Base-by-base conservation (phyloP, 2,329 filamentous ascomycete genomes). In the Ceratocystis alfenasii region DNA sequence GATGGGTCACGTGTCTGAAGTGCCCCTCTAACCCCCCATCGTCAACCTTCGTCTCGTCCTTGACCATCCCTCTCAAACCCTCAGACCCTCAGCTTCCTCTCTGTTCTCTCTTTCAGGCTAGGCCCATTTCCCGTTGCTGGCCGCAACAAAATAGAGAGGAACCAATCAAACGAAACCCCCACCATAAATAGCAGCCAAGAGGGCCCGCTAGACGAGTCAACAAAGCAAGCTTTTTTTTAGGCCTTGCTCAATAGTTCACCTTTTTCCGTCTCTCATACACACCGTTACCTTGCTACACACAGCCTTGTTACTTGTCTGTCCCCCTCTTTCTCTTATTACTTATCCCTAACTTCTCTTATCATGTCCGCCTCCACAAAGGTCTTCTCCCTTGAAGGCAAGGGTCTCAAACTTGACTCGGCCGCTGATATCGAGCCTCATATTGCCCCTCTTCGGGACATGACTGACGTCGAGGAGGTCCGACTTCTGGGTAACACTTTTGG, bases 401-500 rank as follows among this genome's bases (percentile, higher is more conserved):
- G 88, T 73, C 83, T 97, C 72, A 96, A 96, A 81, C 88, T 99
- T 73, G 87, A 95, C 79, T 90, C 87, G 50, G 90, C 89, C 63
- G 87, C 85, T 70, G 91, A 97, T 76, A 83, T 97, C 68, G 88
- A 94, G 75, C 80, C 88, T 70, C 87, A 96, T 75, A 89, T 96
- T 73, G 83, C 87, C 71, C 81, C 83, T 62, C 84, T 99, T 68
- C 80, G 84, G 69, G 83, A 85, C 67, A 87, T 86, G 77, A 77
- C 83, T 66, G 83, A 91, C 72, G 82, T 95, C 66, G 90, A 95
- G 74, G 91, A 96, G 76, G 85, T 99, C 70, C 85, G 85, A 70
- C 81, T 99, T 60, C 81, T 90, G 66, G 94, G 93, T 69, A 99
- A 99, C 79, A 97, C 94, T 1, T 80, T 97, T 63, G 94, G 94